These are phyloP conservation scores for Rutidosis leptorrhynchoides DNA, from an alignment of 129 eudicot species.

Conservation along the genomic window DNA sequence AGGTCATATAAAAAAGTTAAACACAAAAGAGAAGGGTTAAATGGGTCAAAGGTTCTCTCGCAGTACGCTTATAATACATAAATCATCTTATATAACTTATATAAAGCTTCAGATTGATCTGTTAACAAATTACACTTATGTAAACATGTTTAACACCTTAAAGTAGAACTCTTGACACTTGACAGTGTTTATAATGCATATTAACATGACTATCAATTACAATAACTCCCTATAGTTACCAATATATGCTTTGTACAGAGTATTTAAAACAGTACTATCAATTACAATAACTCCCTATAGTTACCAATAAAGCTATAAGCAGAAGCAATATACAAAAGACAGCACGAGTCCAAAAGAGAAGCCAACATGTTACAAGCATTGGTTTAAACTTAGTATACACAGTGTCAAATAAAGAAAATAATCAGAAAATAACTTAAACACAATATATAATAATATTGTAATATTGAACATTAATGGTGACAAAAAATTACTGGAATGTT, in stretches of 20 bases:
- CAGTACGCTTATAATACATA: background rate
- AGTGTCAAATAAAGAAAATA: conserved; percentile 1
- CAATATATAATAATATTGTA: too few species aligned
- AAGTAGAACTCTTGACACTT: too few species aligned
- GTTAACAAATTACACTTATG: background rate
- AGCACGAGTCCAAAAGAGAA: background rate
- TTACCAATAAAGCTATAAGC: conserved; percentile 18
- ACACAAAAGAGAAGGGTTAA: too few species aligned
- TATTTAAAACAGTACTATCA: conserved; percentile 14
- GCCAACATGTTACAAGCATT: conserved; percentile 26
- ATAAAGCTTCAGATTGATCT: background rate
- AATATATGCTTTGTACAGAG: background rate
- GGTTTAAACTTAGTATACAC: conserved; percentile 17
- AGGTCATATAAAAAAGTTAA: too few species aligned
- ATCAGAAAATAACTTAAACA: conserved; percentile 16
- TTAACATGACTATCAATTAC: conserved; percentile 2
- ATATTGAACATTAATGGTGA: conserved; percentile 24
- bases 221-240: background rate
- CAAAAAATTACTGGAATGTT: conserved; percentile 5
- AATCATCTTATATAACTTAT: background rate
- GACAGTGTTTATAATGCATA: too few species aligned
- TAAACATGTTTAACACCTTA: background rate
- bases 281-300: background rate
- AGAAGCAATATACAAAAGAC: background rate
- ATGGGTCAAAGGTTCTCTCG: background rate